Conservation (phyloP, 2,329 filamentous ascomycete species). For the Ceratocystis lukuohia region DNA sequence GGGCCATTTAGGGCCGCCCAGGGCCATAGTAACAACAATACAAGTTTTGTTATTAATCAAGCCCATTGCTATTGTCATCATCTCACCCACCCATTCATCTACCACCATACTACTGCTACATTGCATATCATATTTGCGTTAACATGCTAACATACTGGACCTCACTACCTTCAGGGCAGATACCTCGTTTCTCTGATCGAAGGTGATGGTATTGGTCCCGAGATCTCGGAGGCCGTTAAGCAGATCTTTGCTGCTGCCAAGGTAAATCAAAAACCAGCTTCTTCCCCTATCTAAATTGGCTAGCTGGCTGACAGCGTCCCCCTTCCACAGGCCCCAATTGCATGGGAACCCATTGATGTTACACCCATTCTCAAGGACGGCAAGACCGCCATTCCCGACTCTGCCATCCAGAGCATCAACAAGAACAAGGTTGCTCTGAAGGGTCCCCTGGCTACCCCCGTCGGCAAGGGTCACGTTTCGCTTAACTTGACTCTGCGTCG, state of each 20-base stretch:
- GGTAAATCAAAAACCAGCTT: constrained; percentile 37
- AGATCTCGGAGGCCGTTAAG: constrained; percentile 96
- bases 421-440: constrained; percentile 97
- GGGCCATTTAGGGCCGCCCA: background rate
- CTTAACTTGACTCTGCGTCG: constrained; percentile 96
- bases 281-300: background rate
- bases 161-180: constrained; percentile 52
- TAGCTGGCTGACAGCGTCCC: background rate
- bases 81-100: too few species aligned
- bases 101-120: background rate
- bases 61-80: too few species aligned
- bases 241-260: constrained; percentile 95
- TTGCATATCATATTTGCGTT: background rate
- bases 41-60: too few species aligned
- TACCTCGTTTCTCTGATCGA: constrained; percentile 95
- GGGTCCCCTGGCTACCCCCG: constrained; percentile 89
- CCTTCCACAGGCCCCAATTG: constrained; percentile 60
- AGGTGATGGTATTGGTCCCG: constrained; percentile 95
- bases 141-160: constrained; percentile 8
- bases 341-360: constrained; percentile 96
- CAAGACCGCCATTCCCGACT: constrained; percentile 87
- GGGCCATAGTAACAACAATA: too few species aligned
- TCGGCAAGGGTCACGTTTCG: constrained; percentile 98
- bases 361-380: constrained; percentile 87
- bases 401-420: constrained; percentile 83